Evolutionary conservation across 257 asterid genomes (phyloP), one percentile per base, ranked within the genome.

Genomic region (Nicotiana tabacum): DNA sequence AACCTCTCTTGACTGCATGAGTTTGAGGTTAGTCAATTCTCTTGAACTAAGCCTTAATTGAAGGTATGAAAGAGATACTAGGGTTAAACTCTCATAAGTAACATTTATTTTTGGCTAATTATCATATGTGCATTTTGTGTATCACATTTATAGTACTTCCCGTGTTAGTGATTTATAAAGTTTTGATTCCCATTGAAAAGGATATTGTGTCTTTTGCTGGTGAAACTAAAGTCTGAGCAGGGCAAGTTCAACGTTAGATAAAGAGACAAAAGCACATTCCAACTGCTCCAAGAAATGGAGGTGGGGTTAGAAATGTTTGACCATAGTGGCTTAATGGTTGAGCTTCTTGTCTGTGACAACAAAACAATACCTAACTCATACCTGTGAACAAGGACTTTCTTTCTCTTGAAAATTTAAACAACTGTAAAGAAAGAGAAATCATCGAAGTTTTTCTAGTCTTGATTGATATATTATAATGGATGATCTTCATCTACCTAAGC

Each of bases 331-430:
- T 10, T 83, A 82, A 84, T 79, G 81, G 77, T 82, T 83, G 83
- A 84, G 82, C 84, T 84, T 79, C 84, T 85, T 87, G 90, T 72
- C 64, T 74, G 84, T 90, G 95, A 89, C 88, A 83, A 84, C 77
- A 85, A 82, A 66, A 81, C 72, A 66, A 83, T 84, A 93, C 89
- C 98, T 86, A 72, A 94, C 97, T 89, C 95, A 87, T 89, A 94
- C 93, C 97, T 66, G 87, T 88, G 83, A 87, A 66, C 86, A 46
- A 57, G 85, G 91, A 92, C 90, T 90, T 88, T 88, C 80, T 76
- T 68, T 58, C 81, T 82, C 74, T 74, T 74, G 17, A 43, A 81
- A 8, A 79, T 74, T 17, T 29, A 79, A 62, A 37, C 70, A 61
- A 61, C 35, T 32, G 78, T 67, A 27, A 81, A 64, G 81, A 43